Conservation (phyloP, 208 protist genomes). For the Crithidia bombi region DNA sequence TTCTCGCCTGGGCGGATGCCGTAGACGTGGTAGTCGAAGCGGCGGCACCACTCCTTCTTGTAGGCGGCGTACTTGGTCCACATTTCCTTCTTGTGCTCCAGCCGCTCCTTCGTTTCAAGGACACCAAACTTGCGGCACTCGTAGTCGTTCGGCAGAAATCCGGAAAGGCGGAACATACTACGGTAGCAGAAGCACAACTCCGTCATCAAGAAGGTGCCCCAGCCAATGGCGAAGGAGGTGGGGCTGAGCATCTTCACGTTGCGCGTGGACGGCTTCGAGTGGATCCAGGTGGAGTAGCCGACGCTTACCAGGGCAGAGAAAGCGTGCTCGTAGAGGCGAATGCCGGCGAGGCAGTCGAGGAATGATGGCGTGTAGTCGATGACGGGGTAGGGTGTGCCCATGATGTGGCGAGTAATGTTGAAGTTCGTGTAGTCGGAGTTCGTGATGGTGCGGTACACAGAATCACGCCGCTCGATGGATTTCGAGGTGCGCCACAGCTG, state of each 20-base stretch:
- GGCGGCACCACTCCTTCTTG: slow-evolving; percentile 91
- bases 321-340: slow-evolving; percentile 87
- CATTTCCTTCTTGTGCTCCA: slow-evolving; percentile 76
- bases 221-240: slow-evolving; percentile 39
- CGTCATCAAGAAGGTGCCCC: slow-evolving; percentile 59
- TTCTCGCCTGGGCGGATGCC: slow-evolving; percentile 88
- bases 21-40: slow-evolving; percentile 91
- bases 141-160: slow-evolving; percentile 86
- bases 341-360: slow-evolving; percentile 48
- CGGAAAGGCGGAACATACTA: slow-evolving; percentile 79
- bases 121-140: slow-evolving; percentile 91
- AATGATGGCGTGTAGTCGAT: slow-evolving; percentile 61
- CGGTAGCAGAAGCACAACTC: slow-evolving; percentile 84
- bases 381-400: slow-evolving; percentile 86
- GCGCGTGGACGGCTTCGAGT: slow-evolving; percentile 71
- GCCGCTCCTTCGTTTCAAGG: slow-evolving; percentile 72
- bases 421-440: slow-evolving; percentile 89
- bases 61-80: slow-evolving; percentile 89
- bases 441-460: slow-evolving; percentile 72
- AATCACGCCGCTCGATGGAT: slow-evolving; percentile 80
- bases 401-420: slow-evolving; percentile 71
- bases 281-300: slow-evolving; percentile 74
- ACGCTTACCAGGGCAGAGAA: slow-evolving; percentile 35
- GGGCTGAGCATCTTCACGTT: slow-evolving; percentile 43
- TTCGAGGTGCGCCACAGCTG: slow-evolving; percentile 84